Evolutionary conservation across 768 basidiomycete genomes (phyloP).

Genomic region (Tephrocybe rancida): DNA sequence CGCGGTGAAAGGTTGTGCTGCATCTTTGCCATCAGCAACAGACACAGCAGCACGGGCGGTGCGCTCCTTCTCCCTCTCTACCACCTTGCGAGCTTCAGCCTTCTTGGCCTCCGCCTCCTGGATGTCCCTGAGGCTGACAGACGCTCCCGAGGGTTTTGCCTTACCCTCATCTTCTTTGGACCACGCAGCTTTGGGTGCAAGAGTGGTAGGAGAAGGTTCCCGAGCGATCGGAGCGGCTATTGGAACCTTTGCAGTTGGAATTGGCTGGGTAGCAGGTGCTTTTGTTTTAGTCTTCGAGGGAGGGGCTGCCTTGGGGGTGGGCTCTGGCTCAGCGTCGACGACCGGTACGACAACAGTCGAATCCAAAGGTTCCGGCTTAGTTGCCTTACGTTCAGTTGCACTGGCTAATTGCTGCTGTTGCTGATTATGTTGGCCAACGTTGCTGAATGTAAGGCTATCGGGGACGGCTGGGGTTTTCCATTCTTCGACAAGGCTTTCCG

Average conservation of each 20-base stretch:
- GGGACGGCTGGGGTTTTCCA: constrained; percentile 47
- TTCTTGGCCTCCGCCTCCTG: constrained; percentile 91
- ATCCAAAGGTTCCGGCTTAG: constrained; percentile 14
- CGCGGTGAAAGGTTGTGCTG: constrained; percentile 61
- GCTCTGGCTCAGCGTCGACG: constrained; percentile 15
- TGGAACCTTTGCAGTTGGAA: constrained; percentile 16
- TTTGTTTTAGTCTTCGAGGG: constrained; percentile 21
- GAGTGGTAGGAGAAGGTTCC: constrained; percentile 23
- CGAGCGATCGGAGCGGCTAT: constrained; percentile 14
- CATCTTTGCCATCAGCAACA: constrained; percentile 46
- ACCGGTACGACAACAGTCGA: constrained; percentile 10
- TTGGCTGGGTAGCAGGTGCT: constrained; percentile 14
- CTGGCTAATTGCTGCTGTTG: constrained; percentile 43
- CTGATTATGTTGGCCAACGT: constrained; percentile 61
- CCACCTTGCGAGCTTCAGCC: constrained; percentile 73
- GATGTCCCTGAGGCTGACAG: constrained; percentile 87
- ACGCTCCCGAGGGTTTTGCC: constrained; percentile 39
- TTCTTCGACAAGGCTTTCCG: constrained; percentile 47
- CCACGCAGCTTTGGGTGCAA: constrained; percentile 61
- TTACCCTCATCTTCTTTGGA: constrained; percentile 69
- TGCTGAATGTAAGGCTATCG: constrained; percentile 57
- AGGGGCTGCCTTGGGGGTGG: constrained; percentile 20
- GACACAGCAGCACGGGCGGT: constrained; percentile 49
- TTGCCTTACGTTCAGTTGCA: constrained; percentile 4
- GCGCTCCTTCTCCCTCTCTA: constrained; percentile 73